Conservation (phyloP, 805 yeast species). For the Sporopachydermia quercuum region DNA sequence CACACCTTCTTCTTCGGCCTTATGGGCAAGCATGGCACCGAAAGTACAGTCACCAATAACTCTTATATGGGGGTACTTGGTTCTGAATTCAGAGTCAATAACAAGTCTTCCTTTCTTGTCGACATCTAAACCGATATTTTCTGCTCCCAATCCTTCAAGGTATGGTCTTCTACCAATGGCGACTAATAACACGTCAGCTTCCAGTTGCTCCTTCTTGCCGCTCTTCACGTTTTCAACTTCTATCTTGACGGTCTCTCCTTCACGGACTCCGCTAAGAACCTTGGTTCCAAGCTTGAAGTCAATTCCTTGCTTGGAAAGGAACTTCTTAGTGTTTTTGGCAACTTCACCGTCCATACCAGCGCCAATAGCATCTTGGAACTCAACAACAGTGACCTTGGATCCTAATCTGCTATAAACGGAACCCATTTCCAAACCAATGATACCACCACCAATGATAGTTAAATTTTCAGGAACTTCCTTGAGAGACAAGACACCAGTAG, state of each 20-base stretch:
- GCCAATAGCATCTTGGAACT: slow-evolving; percentile 83
- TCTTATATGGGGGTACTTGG: slow-evolving; percentile 86
- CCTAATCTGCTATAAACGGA: slow-evolving; percentile 95
- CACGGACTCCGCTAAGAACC: slow-evolving; percentile 74
- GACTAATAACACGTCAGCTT: slow-evolving; percentile 86
- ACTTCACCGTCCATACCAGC: slow-evolving; percentile 98
- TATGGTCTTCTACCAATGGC: slow-evolving; percentile 99
- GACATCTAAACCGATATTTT: slow-evolving; percentile 74
- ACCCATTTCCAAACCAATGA: slow-evolving; percentile 98
- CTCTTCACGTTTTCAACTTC: slow-evolving; percentile 82
- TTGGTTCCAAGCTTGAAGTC: slow-evolving; percentile 87
- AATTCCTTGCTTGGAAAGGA: slow-evolving; percentile 87
- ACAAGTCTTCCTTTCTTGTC: slow-evolving; percentile 90
- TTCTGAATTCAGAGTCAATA: slow-evolving; percentile 85
- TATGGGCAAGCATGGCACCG: slow-evolving; percentile 99
- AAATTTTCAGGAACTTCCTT: slow-evolving; percentile 84
- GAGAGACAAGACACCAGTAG: slow-evolving; percentile 81
- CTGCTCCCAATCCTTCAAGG: slow-evolving; percentile 79
- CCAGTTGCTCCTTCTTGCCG: slow-evolving; percentile 64
- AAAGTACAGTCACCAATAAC: slow-evolving; percentile 97
- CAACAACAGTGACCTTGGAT: slow-evolving; percentile 86
- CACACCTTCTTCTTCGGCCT: slow-evolving; percentile 99
- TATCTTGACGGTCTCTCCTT: slow-evolving; percentile 77
- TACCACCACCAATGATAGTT: slow-evolving; percentile 97
- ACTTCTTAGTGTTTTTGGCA: slow-evolving; percentile 77